phyloP scores from a whole-genome alignment of 2,329 filamentous ascomycete genomes.

The Beauveria sp. region DNA sequence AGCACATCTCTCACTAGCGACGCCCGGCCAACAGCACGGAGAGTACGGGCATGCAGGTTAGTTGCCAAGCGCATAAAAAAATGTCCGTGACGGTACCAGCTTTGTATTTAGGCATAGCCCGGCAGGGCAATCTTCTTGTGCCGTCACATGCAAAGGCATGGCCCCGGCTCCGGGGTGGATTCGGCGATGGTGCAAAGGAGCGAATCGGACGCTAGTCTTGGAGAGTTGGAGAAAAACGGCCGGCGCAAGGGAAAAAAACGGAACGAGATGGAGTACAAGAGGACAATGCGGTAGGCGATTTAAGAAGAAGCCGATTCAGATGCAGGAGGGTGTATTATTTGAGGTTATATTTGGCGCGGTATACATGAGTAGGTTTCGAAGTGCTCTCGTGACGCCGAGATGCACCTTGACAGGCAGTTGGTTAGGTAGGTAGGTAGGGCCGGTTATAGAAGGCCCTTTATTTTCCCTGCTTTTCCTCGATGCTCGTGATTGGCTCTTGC shows the following conservation, averaged over 20 bases:
- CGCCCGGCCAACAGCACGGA: not conserved
- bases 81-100: not conserved
- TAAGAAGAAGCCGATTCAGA: not conserved
- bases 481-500: too few relatives aligned
- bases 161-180: conserved; percentile 1
- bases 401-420: too few relatives aligned
- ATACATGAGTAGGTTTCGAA: not conserved
- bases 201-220: conserved; percentile 7
- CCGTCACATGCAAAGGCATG: conserved; percentile 8
- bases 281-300: conserved; percentile 1
- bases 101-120: not conserved
- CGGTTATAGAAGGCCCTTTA: too few relatives aligned
- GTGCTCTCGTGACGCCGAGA: too few relatives aligned
- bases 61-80: not conserved
- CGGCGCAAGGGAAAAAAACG: not conserved
- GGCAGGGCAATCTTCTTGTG: not conserved
- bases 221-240: not conserved
- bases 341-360: not conserved
- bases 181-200: conserved; percentile 5
- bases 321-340: not conserved
- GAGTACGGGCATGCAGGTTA: not conserved
- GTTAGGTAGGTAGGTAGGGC: too few relatives aligned
- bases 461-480: too few relatives aligned
- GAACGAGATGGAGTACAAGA: not conserved
- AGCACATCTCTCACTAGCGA: too few relatives aligned